Percentiles rank a stretch among this genome's conserved stretches.
These are phyloP conservation scores for Stachybotrys echinatus DNA, from an alignment of 2,329 filamentous ascomycete species.

Conservation along the genomic window DNA sequence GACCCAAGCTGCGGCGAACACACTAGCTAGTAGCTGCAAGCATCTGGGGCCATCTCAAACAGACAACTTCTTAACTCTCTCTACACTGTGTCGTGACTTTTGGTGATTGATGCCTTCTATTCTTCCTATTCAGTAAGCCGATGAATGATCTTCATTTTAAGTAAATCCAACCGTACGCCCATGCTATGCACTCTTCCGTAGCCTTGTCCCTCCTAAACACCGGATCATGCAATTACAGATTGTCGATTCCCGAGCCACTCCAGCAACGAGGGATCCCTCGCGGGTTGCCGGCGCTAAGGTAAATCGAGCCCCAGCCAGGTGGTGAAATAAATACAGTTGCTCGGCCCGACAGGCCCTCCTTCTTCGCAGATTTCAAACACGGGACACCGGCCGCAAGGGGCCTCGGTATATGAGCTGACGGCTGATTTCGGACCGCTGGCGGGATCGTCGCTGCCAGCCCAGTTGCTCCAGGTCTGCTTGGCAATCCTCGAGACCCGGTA, in stretches of 20 bases:
- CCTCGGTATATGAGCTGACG: constrained; percentile 75
- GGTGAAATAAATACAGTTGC: constrained; percentile 87
- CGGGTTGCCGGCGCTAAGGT: constrained; percentile 4
- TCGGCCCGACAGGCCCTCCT: constrained; percentile 82
- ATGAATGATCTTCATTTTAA: too few relatives aligned
- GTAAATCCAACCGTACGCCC: not conserved
- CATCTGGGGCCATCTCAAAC: not conserved
- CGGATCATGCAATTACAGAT: too few relatives aligned
- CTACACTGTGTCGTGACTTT: not conserved
- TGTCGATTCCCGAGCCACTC: too few relatives aligned
- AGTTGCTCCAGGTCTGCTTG: constrained; percentile 36
- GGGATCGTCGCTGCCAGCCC: constrained; percentile 33
- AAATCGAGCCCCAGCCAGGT: constrained; percentile 63
- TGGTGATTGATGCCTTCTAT: too few relatives aligned
- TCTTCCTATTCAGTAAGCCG: too few relatives aligned
- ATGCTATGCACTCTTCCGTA: not conserved
- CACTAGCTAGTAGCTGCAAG: not conserved
- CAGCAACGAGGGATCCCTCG: too few relatives aligned
- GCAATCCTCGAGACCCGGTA: constrained; percentile 49
- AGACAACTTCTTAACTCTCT: not conserved
- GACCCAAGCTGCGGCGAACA: not conserved
- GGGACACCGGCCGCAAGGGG: constrained; percentile 85
- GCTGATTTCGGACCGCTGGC: constrained; percentile 36
- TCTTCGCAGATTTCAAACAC: constrained; percentile 91
- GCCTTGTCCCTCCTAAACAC: too few relatives aligned